Evolutionary conservation across 2,329 filamentous ascomycete species (phyloP), one percentile per base, ranked within the genome.

Genomic region (Aspergillus floridensis): DNA sequence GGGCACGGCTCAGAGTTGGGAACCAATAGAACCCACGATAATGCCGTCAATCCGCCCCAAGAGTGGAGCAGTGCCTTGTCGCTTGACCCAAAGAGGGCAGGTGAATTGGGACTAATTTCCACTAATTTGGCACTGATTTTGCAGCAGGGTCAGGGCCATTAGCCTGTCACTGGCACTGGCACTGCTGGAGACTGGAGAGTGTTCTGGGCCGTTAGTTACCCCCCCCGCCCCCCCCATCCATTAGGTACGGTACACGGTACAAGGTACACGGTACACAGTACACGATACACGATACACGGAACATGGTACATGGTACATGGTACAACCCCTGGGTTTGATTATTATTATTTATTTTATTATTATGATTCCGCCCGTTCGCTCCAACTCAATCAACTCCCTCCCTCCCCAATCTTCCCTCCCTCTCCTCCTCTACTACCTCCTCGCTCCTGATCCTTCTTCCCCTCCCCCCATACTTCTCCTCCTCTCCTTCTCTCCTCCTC

Each of bases 1-100:
- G 59, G 59, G 62, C 62, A 62, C 61, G 62, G 63, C 58, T 58
- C 53, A 47, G 11, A 29, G 8, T 8, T 4, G 10, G 2, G 0
- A 7, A 10, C 61, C 61, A 61, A 64, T 62, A 1, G 47, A 5
- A 24, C 3, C 0, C 1, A 5, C 3, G 6, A 16, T 29, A 46
- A 51, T 26, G 26, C 26, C 49, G 32, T 55, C 46, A 41, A 48
- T 35, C 16, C 7, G 26, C 26, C 26, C 26, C 26, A 24, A 22
- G 22, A 38, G 56, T 51, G 56, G 58, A 50, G 16, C 49, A 26
- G 35, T 52, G 38, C 24, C 57, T 46, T 29, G 29, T 53, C 24
- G 44, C 7, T 47, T 44, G 16, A 10, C 26, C n/a, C 24, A 16
- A 50, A 53, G 51, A 8, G 16, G 51, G 21, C 26, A 29, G 26